Conservation (phyloP, 78 protist genomes). For the Dictyostelium brefeldianum region DNA sequence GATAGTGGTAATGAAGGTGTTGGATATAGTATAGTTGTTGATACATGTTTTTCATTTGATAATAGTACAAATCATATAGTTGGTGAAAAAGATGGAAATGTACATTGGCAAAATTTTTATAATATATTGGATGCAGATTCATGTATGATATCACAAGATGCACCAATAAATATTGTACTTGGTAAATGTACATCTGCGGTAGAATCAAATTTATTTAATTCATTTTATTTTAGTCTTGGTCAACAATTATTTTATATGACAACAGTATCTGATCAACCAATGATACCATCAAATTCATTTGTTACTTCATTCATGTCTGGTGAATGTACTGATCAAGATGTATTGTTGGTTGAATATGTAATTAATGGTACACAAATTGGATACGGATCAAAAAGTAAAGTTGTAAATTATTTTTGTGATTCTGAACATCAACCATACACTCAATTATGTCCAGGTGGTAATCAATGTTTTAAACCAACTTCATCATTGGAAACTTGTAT, state of each 20-base stretch:
- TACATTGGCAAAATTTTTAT: background rate
- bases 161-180: background rate
- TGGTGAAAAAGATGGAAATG: background rate
- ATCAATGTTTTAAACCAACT: background rate
- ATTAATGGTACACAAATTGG: background rate
- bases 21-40: background rate
- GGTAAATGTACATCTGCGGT: background rate
- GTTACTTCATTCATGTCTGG: background rate
- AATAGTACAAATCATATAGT: background rate
- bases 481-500: background rate
- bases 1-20: background rate
- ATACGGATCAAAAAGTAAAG: background rate
- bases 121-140: background rate
- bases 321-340: background rate
- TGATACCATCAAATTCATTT: background rate
- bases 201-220: background rate
- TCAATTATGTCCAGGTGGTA: conserved; percentile 3
- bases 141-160: background rate
- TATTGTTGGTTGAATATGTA: background rate
- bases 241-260: background rate
- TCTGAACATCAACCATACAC: background rate
- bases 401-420: background rate
- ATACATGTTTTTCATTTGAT: conserved; percentile 1
- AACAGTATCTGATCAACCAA: background rate
- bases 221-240: background rate